Conservation (phyloP, 768 basidiomycete genomes). For the Amanita exitialis region DNA sequence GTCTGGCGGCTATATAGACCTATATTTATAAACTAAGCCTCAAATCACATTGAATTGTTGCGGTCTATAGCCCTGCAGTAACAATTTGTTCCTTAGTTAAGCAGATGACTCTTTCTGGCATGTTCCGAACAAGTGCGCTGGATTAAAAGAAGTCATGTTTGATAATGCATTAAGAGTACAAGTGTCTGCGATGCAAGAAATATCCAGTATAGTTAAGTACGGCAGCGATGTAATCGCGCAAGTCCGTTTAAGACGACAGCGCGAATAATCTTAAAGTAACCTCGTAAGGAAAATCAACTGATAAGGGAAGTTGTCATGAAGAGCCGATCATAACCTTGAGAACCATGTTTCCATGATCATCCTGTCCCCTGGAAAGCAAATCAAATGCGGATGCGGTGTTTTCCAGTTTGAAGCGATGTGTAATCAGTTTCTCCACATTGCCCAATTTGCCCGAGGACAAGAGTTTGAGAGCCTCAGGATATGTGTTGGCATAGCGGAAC, state of each 20-base stretch:
- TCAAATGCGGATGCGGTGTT: slow-evolving; percentile 73
- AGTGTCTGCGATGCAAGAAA: slow-evolving; percentile 4
- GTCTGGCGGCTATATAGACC: not conserved
- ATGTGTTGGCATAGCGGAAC: slow-evolving; percentile 88
- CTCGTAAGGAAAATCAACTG: not conserved
- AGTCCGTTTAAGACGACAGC: slow-evolving; percentile 2
- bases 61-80: not conserved
- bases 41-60: not conserved
- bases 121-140: not conserved
- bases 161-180: slow-evolving; percentile 5
- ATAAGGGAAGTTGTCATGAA: slow-evolving; percentile 13
- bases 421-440: slow-evolving; percentile 65
- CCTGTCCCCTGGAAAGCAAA: slow-evolving; percentile 64
- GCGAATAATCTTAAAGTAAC: slow-evolving; percentile 2
- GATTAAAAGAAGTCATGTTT: not conserved
- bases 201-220: slow-evolving; percentile 4
- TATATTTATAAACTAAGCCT: not conserved
- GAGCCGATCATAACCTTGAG: slow-evolving; percentile 81
- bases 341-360: slow-evolving; percentile 73
- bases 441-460: slow-evolving; percentile 58
- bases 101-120: not conserved
- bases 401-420: slow-evolving; percentile 62
- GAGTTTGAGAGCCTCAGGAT: slow-evolving; percentile 74
- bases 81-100: not conserved
- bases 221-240: not conserved